Percentiles rank a stretch among this genome's conserved stretches.
These are phyloP conservation scores for Aspergillus neotritici DNA, from an alignment of 2,329 filamentous ascomycete genomes.

Conservation along the genomic window DNA sequence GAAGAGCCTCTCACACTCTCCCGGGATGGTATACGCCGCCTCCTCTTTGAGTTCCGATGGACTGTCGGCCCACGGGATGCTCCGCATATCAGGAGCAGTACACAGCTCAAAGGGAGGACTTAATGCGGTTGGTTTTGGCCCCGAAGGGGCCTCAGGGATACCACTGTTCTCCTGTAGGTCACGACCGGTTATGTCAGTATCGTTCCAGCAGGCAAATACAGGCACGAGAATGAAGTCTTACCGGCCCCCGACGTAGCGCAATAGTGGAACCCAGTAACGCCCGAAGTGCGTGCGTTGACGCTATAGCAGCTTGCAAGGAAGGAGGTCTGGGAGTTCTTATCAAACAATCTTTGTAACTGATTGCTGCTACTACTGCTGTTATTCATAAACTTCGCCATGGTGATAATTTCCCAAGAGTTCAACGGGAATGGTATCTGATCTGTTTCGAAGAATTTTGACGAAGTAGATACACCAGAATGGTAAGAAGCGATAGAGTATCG, in stretches of 20 bases:
- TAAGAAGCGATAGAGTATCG: too few relatives aligned
- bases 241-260: constrained; percentile 85
- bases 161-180: constrained; percentile 68
- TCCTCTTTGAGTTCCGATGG: constrained; percentile 60
- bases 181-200: constrained; percentile 3
- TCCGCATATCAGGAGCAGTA: constrained; percentile 59
- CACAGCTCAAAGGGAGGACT: constrained; percentile 82
- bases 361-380: constrained; percentile 63
- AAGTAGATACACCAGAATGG: too few relatives aligned
- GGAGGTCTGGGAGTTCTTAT: constrained; percentile 53
- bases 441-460: too few relatives aligned
- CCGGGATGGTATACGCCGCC: constrained; percentile 94
- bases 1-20: constrained; percentile 99
- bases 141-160: constrained; percentile 91
- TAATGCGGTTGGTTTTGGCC: constrained; percentile 75
- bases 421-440: neutral
- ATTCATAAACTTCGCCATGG: constrained; percentile 54
- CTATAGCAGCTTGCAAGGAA: constrained; percentile 90
- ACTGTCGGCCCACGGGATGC: constrained; percentile 35
- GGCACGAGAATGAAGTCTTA: constrained; percentile 29
- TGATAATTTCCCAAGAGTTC: constrained; percentile 12
- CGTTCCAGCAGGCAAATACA: constrained; percentile 2
- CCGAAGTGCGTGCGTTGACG: constrained; percentile 63
- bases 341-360: constrained; percentile 54
- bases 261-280: constrained; percentile 83